Evolutionary conservation across 345 rosid species (phyloP), one percentile per base, ranked within the genome.

Genomic region (Rhodamnia rubescens): DNA sequence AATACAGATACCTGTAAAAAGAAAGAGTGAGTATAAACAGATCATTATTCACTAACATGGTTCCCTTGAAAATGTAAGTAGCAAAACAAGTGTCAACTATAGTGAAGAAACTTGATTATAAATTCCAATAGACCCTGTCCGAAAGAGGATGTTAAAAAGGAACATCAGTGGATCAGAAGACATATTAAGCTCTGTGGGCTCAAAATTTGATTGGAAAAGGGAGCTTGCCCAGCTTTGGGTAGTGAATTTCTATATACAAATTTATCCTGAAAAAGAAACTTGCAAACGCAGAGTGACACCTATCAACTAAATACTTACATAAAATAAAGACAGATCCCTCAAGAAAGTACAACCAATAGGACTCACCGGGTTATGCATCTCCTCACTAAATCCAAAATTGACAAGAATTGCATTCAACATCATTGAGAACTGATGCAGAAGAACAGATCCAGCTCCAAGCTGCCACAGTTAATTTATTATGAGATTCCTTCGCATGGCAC

Each of bases 321-420:
- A 32, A 69, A 36, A 36, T 36, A 69, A 69, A 69, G 80, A 69
- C 80, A 69, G 24, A 36, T 18, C 24, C 12, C 26, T 18, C 7
- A 2, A 69, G 24, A 69, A 69, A 69, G 80, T 69, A 69, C 47
- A 69, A 36, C 80, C 2, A 1, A 69, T 8, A 18, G 64, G 80
- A 90, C 98, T 92, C 86, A 96, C 98, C 2, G 94, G 97, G 89
- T 94, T 94, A 90, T 96, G 96, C 98, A 98, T 95, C 86, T 98
- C 99, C 81, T 95, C 98, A 81, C 92, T 93, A 69, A 98, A 88
- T 82, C 99, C 99, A 52, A 98, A 95, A 83, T 88, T 98, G 85
- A 90, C 87, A 87, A 96, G 98, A 90, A 96, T 87, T 53, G 94
- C 90, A 86, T 94, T 94, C 74, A 96, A 94, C 92, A 94, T 88